phyloP scores from a whole-genome alignment of 768 basidiomycete genomes.

The Wakefieldia striispora region DNA sequence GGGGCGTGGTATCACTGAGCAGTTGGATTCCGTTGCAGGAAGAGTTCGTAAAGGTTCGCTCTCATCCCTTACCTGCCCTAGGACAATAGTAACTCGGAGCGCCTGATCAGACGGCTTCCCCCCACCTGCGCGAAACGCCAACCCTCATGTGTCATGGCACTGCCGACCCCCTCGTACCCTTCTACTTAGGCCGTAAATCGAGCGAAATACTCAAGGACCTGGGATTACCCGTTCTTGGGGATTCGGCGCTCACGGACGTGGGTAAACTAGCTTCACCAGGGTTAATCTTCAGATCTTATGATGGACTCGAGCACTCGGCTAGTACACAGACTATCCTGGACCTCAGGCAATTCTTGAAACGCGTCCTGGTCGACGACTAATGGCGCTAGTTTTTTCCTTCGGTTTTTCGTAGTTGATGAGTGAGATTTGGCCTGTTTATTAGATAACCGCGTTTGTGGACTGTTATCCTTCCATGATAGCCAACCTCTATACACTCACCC shows the following conservation, averaged over 20 bases:
- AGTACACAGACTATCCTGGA: slow-evolving; percentile 65
- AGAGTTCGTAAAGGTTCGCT: slow-evolving; percentile 64
- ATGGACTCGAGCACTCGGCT: slow-evolving; percentile 65
- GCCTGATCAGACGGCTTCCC: slow-evolving; percentile 52
- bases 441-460: too few species aligned
- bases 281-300: slow-evolving; percentile 65
- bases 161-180: slow-evolving; percentile 69
- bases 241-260: slow-evolving; percentile 31
- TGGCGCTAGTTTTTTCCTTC: not conserved
- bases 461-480: too few species aligned
- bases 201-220: slow-evolving; percentile 54
- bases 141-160: slow-evolving; percentile 89
- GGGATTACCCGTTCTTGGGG: slow-evolving; percentile 44
- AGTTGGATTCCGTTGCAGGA: slow-evolving; percentile 73
- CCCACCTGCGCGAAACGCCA: slow-evolving; percentile 59
- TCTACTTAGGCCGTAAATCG: slow-evolving; percentile 51
- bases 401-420: not conserved
- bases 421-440: not conserved
- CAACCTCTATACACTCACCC: too few species aligned
- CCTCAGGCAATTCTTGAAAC: slow-evolving; percentile 67
- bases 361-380: slow-evolving; percentile 44
- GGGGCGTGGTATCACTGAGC: slow-evolving; percentile 69
- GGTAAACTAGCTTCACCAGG: slow-evolving; percentile 39
- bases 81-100: slow-evolving; percentile 1
- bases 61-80: not conserved